Percentiles rank a stretch among this genome's conserved stretches.
Conservation (phyloP, 768 basidiomycete species). For the Cubamyces sp. region DNA sequence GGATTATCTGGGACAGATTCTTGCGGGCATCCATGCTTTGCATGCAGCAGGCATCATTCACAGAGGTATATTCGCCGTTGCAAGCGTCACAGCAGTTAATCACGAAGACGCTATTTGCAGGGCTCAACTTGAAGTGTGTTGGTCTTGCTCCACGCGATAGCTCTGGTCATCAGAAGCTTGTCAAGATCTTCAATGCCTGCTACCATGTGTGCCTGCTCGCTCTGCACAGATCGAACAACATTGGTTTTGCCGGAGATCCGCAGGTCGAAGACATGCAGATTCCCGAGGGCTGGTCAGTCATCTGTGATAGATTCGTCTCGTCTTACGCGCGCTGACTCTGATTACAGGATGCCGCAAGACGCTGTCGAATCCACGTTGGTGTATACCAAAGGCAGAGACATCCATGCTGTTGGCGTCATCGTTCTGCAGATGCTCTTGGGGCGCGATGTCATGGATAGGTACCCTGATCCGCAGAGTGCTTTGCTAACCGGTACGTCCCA, state of each 20-base stretch:
- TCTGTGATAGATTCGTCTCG: slow-evolving; percentile 13
- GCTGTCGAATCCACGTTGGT: slow-evolving; percentile 77
- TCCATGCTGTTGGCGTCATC: slow-evolving; percentile 80
- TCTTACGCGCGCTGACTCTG: neutral
- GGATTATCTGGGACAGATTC: slow-evolving; percentile 78
- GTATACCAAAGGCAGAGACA: slow-evolving; percentile 79
- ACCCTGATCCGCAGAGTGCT: slow-evolving; percentile 58
- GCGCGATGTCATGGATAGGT: slow-evolving; percentile 59
- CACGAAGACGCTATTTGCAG: slow-evolving; percentile 38
- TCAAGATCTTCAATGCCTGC: slow-evolving; percentile 75
- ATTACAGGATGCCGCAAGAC: slow-evolving; percentile 72
- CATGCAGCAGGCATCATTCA: slow-evolving; percentile 72
- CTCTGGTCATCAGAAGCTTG: slow-evolving; percentile 57
- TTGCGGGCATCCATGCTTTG: slow-evolving; percentile 68
- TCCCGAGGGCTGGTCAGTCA: slow-evolving; percentile 53
- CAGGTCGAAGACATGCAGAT: slow-evolving; percentile 35
- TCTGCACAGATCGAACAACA: slow-evolving; percentile 83
- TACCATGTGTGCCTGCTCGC: slow-evolving; percentile 78
- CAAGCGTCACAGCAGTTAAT: neutral
- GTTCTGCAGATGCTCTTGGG: slow-evolving; percentile 89
- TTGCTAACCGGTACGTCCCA: slow-evolving; percentile 55
- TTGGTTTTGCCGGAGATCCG: slow-evolving; percentile 45
- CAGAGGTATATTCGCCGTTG: slow-evolving; percentile 48
- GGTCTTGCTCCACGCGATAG: slow-evolving; percentile 60
- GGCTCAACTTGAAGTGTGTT: slow-evolving; percentile 61